Base-by-base conservation (phyloP, 176 grass and related monocot species). In the Saccharum officinarum region DNA sequence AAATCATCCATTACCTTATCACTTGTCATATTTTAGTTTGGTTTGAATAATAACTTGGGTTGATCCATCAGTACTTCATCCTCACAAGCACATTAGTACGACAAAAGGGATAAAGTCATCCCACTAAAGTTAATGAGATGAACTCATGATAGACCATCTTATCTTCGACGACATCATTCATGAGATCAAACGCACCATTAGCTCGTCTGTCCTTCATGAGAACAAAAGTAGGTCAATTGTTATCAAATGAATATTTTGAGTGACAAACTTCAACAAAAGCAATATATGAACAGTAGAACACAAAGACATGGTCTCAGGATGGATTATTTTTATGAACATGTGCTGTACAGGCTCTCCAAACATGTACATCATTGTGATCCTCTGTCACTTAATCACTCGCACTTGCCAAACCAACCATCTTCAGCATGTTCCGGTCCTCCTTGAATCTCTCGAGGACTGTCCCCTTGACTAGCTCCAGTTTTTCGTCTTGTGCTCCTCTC, bases 341-440 rank as follows among this genome's bases (percentile, higher is more conserved):
- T 45, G 14, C 2, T 77, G 65, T 90, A 82, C 79, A 86, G 52
- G 69, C 30, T 25, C 40, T 77, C 22, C 15, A 25, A 75, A 20
- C 4, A 66, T 71, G 40, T 82, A 40, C 20, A 23, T 10, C 22
- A 26, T 37, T 60, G 25, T 78, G 44, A 34, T 78, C 77, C n/a
- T 76, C 47, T 59, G 54, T 46, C 50, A 55, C 16, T 94, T 80
- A 95, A 30, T 98, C 89, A 23, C 89, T 98, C 3, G 96, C 78
- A 88, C 52, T 94, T 11, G 96, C 96, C 73, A 98, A 82, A 79
- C 96, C 96, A 47, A 98, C 89, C 78, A 98, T 57, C 89, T 98
- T 98, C 71, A 98, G 86, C 96, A 98, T 95, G 87, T 98, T 98
- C 17, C 96, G 83, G 18, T 98, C 96, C 85, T 98, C 96, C 86